Base-by-base conservation (phyloP, 176 grass and related monocot genomes). In the Phragmites australis region DNA sequence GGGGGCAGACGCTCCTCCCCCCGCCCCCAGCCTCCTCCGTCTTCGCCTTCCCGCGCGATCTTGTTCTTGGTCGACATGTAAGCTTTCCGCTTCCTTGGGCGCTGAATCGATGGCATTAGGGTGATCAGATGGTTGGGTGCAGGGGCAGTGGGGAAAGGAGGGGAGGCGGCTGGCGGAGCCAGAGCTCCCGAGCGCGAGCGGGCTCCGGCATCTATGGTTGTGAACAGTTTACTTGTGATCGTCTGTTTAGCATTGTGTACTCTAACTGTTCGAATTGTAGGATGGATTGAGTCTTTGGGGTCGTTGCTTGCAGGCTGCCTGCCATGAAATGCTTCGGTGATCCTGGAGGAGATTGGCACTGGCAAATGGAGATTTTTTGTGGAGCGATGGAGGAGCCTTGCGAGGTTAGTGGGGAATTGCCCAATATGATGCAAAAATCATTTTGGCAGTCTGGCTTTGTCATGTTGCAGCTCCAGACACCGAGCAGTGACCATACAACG, bases 261-360 rank as follows among this genome's bases (percentile, higher is more conserved):
- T 4, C 13, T 42, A 34, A 41, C 22, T 3, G 21, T 52, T 21
- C 31, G 8, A 5, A 30, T 74, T 74, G 31, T 15, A 63, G 68
- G 19, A 61, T 62, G 69, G n/a, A 68, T 47, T 27, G 14, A 41
- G 30, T 49, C 42, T 42, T 78, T 49, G 22, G 10, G 65, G 10
- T 42, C 51, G 74, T 61, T 78, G 31, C 65, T 77, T 78, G 82
- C 53, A 78, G 74, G 11, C n/a, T 52, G 47, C 32, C 23, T 40
- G 30, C 74, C 52, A 78, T 61, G 64, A 63, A 68, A 68, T 57
- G n/a, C n/a, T 49, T 50, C 21, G 65, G 49, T 70, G 42, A 30
- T 8, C 16, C 5, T 0, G 4, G 43, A 70, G 75, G 30, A 43
- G n/a, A 60, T 70, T 69, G 34, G 46, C n/a, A 15, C n/a, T 41